Evolutionary conservation across 305 asterid genomes (phyloP), one percentile per base, ranked within the genome.

Genomic region (Withania somnifera): DNA sequence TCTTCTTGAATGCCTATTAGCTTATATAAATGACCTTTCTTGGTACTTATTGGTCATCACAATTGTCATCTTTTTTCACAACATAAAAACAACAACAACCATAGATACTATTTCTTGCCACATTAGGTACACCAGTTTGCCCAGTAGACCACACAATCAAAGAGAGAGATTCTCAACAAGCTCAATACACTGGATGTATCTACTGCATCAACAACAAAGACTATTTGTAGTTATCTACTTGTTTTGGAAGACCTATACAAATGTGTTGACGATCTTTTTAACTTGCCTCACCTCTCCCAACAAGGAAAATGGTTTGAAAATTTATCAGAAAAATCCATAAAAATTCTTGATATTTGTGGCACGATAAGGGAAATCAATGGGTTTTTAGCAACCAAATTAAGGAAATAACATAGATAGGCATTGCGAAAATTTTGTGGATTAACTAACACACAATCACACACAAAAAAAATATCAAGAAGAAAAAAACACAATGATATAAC

Each of bases 121-220:
- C 52, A 60, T 81, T 81, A 54, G 83, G 51, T 81, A 52, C 7
- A 51, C 50, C 73, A 81, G 83, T 66, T 66, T 80, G 60, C 78
- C 83, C 9, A 6, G 47, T 30, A 60, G 78, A 45, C 19, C 83
- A 64, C 78, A 80, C 78, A 14, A 80, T 47, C 63, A 36, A 15
- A 40, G 63, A 80, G 50, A 45, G 83, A 80, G 34, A 71, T 60
- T 73, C 83, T 80, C 52, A 80, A 61, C 83, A 80, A 64, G 60
- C 45, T 80, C 78, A 80, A 64, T 11, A 17, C 6, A 9, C 30
- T 22, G 83, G 64, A 80, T 26, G 13, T 26, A 63, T 61, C 83
- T 19, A 40, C 36, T 73, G 34, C 79, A 22, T 13, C 60, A 42
- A 24, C 56, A 15, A 6, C 56, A 36, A 45, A 58, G 56, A 30